Evolutionary conservation across 164 flowering plant genomes (phyloP).

Genomic region (Aristolochia contorta): DNA sequence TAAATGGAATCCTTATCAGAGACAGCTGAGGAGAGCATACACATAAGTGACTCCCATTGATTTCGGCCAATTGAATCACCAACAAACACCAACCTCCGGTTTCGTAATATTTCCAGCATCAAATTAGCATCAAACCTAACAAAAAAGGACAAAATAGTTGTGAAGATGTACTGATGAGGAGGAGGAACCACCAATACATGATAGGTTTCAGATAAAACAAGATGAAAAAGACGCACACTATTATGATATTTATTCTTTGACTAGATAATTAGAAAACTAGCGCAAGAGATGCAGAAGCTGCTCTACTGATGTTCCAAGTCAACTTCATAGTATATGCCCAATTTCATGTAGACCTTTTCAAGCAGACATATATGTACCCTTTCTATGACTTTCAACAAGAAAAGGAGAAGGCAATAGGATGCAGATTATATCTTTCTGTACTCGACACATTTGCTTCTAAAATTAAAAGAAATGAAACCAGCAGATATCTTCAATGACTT

Average conservation of each 20-base stretch:
- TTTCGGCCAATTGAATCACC: constrained; percentile 99
- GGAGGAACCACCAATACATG: neutral
- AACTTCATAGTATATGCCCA: no score
- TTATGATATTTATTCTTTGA: neutral
- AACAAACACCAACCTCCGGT: constrained; percentile 67
- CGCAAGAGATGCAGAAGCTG: neutral
- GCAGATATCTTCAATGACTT: neutral
- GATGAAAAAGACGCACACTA: neutral
- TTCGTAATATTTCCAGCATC: constrained; percentile 73
- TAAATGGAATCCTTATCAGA: constrained; percentile 55
- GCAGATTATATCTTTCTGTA: neutral
- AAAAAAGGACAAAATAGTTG: neutral
- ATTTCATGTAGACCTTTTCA: no score
- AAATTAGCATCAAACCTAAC: constrained; percentile 58
- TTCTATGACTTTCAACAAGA: no score
- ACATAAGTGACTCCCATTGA: constrained; percentile 96
- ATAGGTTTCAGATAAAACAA: neutral
- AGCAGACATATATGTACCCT: no score
- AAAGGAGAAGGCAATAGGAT: no score
- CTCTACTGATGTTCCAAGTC: no score
- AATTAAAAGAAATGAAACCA: neutral
- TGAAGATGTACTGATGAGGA: neutral
- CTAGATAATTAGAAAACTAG: neutral
- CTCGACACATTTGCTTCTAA: neutral
- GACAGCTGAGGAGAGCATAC: constrained; percentile 84